Percentiles rank a stretch among this genome's conserved stretches.
Conservation (phyloP, 306 rosid genomes). For the Parietaria judaica region DNA sequence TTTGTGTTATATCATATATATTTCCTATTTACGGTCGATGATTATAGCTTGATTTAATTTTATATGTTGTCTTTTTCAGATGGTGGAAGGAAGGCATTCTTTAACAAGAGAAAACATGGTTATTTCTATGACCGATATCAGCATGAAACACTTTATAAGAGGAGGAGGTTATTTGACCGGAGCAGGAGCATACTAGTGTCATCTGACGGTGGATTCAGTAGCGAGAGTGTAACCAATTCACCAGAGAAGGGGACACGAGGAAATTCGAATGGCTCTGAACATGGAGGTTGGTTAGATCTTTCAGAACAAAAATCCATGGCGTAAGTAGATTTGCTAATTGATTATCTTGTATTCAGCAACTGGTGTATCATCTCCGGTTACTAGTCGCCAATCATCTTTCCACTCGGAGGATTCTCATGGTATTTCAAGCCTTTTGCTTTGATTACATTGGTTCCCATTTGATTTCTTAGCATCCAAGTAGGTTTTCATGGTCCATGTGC, state of each 20-base stretch:
- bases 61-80: slow-evolving; percentile 30
- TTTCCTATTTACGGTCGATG: neutral
- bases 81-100: slow-evolving; percentile 30
- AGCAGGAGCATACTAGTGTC: slow-evolving; percentile 44
- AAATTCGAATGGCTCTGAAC: slow-evolving; percentile 34
- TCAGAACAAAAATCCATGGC: slow-evolving; percentile 5
- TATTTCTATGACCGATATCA: slow-evolving; percentile 41
- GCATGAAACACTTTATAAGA: slow-evolving; percentile 43
- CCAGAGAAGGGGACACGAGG: slow-evolving; percentile 39
- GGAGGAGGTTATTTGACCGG: slow-evolving; percentile 47
- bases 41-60: slow-evolving; percentile 6
- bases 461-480: slow-evolving; percentile 14
- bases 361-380: slow-evolving; percentile 28
- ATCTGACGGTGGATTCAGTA: slow-evolving; percentile 67
- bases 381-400: slow-evolving; percentile 33
- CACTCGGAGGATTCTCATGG: slow-evolving; percentile 64
- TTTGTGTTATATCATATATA: neutral
- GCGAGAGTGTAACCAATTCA: slow-evolving; percentile 69
- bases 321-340: slow-evolving; percentile 9
- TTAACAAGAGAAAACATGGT: slow-evolving; percentile 56
- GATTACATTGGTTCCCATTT: slow-evolving; percentile 9
- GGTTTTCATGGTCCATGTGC: slow-evolving; percentile 23
- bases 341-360: slow-evolving; percentile 29
- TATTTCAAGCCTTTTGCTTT: slow-evolving; percentile 20
- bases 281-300: slow-evolving; percentile 17